Conservation (phyloP, 1,139 yeast species). For the Sugiyamaella pinicola region DNA sequence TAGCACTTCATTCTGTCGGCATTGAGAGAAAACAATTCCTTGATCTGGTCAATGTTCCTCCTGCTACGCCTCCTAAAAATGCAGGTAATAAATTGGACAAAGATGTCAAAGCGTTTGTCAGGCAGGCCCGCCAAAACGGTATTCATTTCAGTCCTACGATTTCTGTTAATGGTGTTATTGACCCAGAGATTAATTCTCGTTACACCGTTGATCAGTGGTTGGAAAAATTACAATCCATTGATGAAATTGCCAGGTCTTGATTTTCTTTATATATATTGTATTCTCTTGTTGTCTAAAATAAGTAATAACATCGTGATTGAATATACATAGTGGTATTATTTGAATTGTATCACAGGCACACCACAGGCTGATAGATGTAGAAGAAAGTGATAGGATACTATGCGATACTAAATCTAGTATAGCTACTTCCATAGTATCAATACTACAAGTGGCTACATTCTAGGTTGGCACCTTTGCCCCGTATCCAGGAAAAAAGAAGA, state of each 20-base stretch:
- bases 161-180: constrained; percentile 64
- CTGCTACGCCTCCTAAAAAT: constrained; percentile 48
- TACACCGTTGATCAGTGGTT: constrained; percentile 38
- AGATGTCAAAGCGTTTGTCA: constrained; percentile 74
- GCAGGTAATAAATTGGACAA: constrained; percentile 59
- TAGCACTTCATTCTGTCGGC: constrained; percentile 47
- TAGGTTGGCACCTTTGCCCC: no score
- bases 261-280: not conserved
- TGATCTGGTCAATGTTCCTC: constrained; percentile 37
- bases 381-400: no score
- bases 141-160: constrained; percentile 88
- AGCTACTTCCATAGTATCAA: no score
- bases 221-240: constrained; percentile 32
- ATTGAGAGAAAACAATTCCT: constrained; percentile 38
- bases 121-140: constrained; percentile 73
- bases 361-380: no score
- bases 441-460: no score
- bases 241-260: constrained; percentile 9
- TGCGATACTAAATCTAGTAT: no score
- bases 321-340: no score
- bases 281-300: no score
- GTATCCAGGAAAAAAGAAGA: no score
- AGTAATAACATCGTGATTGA: no score
- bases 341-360: no score
- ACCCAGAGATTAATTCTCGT: constrained; percentile 47